Conservation (phyloP, 78 protist genomes). For the Dictyostelium discoideum region dicty_2.7 NC_007088.5:5711001-5711500, state of each 20-base stretch:
- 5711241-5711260: constrained; percentile 18
- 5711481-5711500: constrained; percentile 13
- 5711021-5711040: constrained; percentile 55
- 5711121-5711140: constrained; percentile 25
- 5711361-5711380: not conserved
- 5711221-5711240: constrained; percentile 54
- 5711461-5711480: constrained; percentile 26
- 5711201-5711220: constrained; percentile 25
- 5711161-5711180: constrained; percentile 71
- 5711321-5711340: constrained; percentile 67
- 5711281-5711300: constrained; percentile 31
- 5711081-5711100: constrained; percentile 29
- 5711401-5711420: constrained; percentile 22
- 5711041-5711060: constrained; percentile 71
- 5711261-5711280: constrained; percentile 29
- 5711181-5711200: constrained; percentile 69
- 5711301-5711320: constrained; percentile 73
- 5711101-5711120: constrained; percentile 58
- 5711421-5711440: constrained; percentile 75
- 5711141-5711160: constrained; percentile 55
- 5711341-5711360: constrained; percentile 32
- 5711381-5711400: not conserved
- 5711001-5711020: constrained; percentile 62
- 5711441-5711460: constrained; percentile 14
- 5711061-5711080: constrained; percentile 46